Percentiles rank a stretch among this genome's conserved stretches.
Conservation (phyloP, 306 rosid genomes). For the Cucurbita argyrosperma region DNA sequence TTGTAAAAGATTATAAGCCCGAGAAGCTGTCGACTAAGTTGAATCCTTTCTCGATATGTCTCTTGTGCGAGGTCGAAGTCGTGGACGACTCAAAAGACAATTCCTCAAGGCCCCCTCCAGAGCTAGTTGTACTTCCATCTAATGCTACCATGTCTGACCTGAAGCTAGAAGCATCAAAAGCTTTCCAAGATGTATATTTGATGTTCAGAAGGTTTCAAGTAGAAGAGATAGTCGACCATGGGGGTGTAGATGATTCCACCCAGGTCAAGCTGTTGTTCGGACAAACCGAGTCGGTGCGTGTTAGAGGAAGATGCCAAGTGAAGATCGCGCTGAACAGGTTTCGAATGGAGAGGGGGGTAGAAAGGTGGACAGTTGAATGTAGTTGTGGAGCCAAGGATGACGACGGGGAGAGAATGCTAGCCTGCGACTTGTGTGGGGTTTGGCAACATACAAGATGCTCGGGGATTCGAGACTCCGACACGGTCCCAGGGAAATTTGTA, state of each 20-base stretch:
- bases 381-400: conserved; percentile 85
- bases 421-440: conserved; percentile 73
- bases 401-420: conserved; percentile 95
- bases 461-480: conserved; percentile 46
- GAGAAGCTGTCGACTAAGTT: conserved; percentile 20
- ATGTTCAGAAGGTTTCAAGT: conserved; percentile 56
- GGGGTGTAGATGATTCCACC: conserved; percentile 60
- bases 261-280: conserved; percentile 48
- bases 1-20: conserved; percentile 51
- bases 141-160: conserved; percentile 55
- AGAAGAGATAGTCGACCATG: conserved; percentile 48
- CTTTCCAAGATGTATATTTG: conserved; percentile 74
- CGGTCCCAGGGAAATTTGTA: conserved; percentile 59
- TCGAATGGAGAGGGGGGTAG: conserved; percentile 82
- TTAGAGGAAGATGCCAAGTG: conserved; percentile 55
- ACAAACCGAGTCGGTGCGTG: conserved; percentile 26
- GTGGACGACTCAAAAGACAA: conserved; percentile 43
- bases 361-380: conserved; percentile 95
- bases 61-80: conserved; percentile 54
- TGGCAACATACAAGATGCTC: conserved; percentile 90
- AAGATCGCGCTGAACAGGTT: conserved; percentile 53
- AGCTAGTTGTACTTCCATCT: conserved; percentile 38
- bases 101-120: conserved; percentile 40
- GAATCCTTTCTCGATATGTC: conserved; percentile 16
- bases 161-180: conserved; percentile 56